These are phyloP conservation scores for Tylopilus intermedius DNA, from an alignment of 768 basidiomycete species.

Conservation along the genomic window DNA sequence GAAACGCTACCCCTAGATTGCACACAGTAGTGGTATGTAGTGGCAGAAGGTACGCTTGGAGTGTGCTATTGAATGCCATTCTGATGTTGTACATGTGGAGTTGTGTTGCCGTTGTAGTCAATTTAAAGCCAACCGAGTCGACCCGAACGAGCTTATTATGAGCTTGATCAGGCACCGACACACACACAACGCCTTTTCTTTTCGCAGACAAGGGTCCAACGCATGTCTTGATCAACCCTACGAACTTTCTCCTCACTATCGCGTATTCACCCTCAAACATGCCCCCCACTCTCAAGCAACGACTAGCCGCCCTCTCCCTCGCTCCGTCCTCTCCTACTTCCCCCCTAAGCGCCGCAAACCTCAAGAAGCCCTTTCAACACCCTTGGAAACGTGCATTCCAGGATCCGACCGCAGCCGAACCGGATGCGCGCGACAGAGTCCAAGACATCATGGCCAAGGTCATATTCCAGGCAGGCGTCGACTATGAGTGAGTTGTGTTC, in stretches of 20 bases:
- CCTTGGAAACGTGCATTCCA: constrained; percentile 47
- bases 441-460: constrained; percentile 65
- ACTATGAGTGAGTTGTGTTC: constrained; percentile 64
- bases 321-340: constrained; percentile 47
- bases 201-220: constrained; percentile 8
- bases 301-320: constrained; percentile 57
- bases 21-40: too few species aligned
- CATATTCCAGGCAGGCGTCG: constrained; percentile 86
- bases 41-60: too few species aligned
- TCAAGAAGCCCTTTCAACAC: constrained; percentile 42
- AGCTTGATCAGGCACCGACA: not conserved
- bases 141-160: not conserved
- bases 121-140: not conserved
- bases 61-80: too few species aligned
- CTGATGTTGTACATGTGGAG: not conserved
- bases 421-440: constrained; percentile 38
- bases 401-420: constrained; percentile 21
- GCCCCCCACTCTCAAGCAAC: constrained; percentile 55
- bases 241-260: too few species aligned
- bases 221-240: constrained; percentile 8
- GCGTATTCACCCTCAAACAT: constrained; percentile 7
- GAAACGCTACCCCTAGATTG: too few species aligned
- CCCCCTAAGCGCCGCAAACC: constrained; percentile 19
- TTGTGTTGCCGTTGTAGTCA: not conserved
- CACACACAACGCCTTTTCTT: not conserved